A percentile compares a stretch with the other conserved stretches of the same genome.
Conservation (phyloP, 2,329 filamentous ascomycete species). For the Lecanicillium sp. region DNA sequence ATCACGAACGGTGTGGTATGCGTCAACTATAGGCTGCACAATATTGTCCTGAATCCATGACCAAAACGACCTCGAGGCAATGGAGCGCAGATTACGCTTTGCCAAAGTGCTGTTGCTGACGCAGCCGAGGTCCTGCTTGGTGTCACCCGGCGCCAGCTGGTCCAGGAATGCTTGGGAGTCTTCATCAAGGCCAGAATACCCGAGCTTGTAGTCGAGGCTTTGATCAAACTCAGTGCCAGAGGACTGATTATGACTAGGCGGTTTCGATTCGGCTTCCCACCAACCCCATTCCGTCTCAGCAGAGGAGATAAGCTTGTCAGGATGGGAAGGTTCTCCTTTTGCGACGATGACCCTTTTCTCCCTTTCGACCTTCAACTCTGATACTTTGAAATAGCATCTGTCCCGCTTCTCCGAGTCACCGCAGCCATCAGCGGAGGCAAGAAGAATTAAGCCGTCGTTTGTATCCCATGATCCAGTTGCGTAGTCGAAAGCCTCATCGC, state of each 20-base stretch:
- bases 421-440: constrained; percentile 18
- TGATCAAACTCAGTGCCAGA: constrained; percentile 10
- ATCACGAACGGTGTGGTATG: constrained; percentile 4
- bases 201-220: constrained; percentile 18
- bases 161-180: constrained; percentile 12
- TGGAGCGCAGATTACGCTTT: background rate
- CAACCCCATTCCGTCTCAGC: constrained; percentile 19
- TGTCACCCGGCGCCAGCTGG: constrained; percentile 3
- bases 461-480: constrained; percentile 15
- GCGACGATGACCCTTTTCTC: constrained; percentile 12
- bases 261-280: constrained; percentile 12
- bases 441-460: constrained; percentile 16
- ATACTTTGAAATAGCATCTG: constrained; percentile 22
- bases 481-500: constrained; percentile 15
- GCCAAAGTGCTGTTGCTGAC: background rate
- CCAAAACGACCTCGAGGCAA: constrained; percentile 1
- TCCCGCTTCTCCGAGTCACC: constrained; percentile 17
- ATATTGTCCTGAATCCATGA: constrained; percentile 2
- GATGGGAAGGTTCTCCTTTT: constrained; percentile 12
- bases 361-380: constrained; percentile 11
- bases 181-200: constrained; percentile 11
- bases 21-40: constrained; percentile 3
- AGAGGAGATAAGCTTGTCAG: constrained; percentile 14
- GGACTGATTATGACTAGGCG: background rate
- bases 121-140: background rate